phyloP scores from a whole-genome alignment of 345 rosid species.

The Ceriops zippeliana region DNA sequence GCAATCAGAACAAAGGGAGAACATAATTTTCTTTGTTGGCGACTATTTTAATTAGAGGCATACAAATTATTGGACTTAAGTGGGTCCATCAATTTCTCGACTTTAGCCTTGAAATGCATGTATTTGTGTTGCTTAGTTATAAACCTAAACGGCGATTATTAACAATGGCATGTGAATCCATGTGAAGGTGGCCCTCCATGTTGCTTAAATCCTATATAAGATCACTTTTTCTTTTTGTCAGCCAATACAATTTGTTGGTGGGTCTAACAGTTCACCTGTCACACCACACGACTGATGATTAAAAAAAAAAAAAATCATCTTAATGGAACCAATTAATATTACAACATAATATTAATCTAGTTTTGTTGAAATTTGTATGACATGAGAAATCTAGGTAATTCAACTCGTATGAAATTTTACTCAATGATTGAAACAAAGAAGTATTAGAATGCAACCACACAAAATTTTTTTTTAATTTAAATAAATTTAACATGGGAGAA shows the following conservation, averaged over 20 bases:
- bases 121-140: conserved; percentile 18
- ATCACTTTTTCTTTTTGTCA: no score
- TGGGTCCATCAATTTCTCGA: conserved; percentile 30
- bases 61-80: conserved; percentile 24
- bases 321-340: background rate
- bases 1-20: conserved; percentile 20
- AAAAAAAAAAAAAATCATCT: background rate
- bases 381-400: background rate
- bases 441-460: no score
- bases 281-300: background rate
- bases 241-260: no score
- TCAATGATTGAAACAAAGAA: no score
- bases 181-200: conserved; percentile 52
- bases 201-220: background rate
- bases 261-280: no score
- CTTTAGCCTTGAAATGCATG: conserved; percentile 24
- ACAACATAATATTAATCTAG: background rate
- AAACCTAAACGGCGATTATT: conserved; percentile 24
- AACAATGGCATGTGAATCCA: conserved; percentile 50
- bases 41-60: conserved; percentile 12
- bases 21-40: conserved; percentile 16
- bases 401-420: no score
- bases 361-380: conserved; percentile 5
- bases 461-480: no score
- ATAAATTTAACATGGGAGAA: no score